Evolutionary conservation across 805 yeast species (phyloP).

Genomic region (Candida arabinofermentans): DNA sequence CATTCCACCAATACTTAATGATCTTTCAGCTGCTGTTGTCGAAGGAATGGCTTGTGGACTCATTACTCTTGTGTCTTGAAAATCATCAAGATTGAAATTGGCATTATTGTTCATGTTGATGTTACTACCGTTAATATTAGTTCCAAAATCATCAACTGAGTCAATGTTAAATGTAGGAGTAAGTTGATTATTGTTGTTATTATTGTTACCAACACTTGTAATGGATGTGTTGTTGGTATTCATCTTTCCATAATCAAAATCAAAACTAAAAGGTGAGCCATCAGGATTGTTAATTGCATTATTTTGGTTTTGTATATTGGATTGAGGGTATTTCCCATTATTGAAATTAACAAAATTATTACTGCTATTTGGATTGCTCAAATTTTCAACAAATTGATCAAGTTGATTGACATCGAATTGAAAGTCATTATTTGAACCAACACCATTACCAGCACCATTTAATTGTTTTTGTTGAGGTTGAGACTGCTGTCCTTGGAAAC

Average conservation of each 20-base stretch:
- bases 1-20: conserved; percentile 11
- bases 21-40: conserved; percentile 7
- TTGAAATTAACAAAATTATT: neutral
- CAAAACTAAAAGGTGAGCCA: conserved; percentile 13
- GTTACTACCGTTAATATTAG: conserved; percentile 1
- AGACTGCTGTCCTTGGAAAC: neutral
- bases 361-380: conserved; percentile 5
- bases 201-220: neutral
- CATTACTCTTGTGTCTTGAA: conserved; percentile 8
- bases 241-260: conserved; percentile 9
- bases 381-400: conserved; percentile 15
- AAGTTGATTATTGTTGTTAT: neutral
- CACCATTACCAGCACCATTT: neutral
- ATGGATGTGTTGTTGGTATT: neutral
- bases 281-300: neutral
- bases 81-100: conserved; percentile 10
- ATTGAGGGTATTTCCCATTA: neutral
- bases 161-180: conserved; percentile 14
- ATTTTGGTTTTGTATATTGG: neutral
- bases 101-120: conserved; percentile 3
- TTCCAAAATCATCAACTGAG: conserved; percentile 8
- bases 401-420: conserved; percentile 10
- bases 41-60: conserved; percentile 13
- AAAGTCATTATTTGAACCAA: neutral
- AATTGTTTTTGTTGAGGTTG: neutral